Evolutionary conservation across 495 filamentous ascomycete species (phyloP), one percentile per base, ranked within the genome.

Genomic region (Penicillium psychrofluorescens): DNA sequence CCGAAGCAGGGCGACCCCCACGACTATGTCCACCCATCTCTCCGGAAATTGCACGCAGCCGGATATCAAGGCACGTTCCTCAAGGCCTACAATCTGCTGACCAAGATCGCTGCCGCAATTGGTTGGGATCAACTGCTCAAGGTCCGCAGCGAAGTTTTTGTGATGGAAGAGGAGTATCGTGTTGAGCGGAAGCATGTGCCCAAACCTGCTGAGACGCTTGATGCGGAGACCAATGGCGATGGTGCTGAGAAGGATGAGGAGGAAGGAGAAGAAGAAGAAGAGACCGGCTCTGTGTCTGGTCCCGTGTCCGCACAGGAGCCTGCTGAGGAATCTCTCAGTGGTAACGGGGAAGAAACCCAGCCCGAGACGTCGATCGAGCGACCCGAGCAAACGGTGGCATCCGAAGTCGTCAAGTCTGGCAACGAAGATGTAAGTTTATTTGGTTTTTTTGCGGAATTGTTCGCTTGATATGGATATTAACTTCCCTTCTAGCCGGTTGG

Each of bases 131-230:
- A 95, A 54, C 75, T 98, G 11, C 74, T 98, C 22, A 90, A 85
- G 58, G 90, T 89, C 50, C 78, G 92, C 40, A 96, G 91, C 66
- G 88, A 91, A 46, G 92, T 97, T 6, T 98, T 98, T 53, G 94
- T 98, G 28, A 98, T 98, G 92, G 92, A 98, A 57, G 92, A 98
- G 56, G 92, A 98, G 61, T 98, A 98, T 52, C 80, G 94, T 11
- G 83, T 78, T 41, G 92, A 98, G 65, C 90, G 88, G 51, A 84
- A 92, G 46, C 81, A 84, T 43, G 63, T 70, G 11, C 60, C 70
- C n/a, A 71, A 76, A 39, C 58, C 68, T 35, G 69, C 70, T 11
- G 60, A 72, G 3, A 58, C 72, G 28, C 80, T 79, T 37, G 76
- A 43, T n/a, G 43, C 50, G 2, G 64, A 68, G 42, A 58, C 45